Evolutionary conservation across 768 basidiomycete species (phyloP).

Genomic region (Macrolepiota dolichaula): DNA sequence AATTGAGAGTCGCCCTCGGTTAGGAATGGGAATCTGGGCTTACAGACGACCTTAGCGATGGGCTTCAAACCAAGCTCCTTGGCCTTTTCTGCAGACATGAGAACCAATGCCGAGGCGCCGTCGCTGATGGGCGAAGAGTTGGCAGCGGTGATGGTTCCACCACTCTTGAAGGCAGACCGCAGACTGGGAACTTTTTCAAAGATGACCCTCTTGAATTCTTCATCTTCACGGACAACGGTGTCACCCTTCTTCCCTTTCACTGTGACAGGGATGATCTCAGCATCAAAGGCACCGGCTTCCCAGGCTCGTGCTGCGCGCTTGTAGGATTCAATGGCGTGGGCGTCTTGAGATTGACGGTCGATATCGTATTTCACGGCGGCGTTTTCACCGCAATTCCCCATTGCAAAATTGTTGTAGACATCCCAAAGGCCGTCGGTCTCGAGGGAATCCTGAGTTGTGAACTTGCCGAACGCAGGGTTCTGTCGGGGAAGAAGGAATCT

Average conservation of each 20-base stretch:
- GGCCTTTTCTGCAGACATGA: conserved; percentile 93
- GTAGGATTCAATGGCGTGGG: conserved; percentile 93
- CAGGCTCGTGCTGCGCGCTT: conserved; percentile 90
- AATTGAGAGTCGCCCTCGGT: conserved; percentile 12
- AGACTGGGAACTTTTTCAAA: conserved; percentile 91
- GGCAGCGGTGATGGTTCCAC: conserved; percentile 91
- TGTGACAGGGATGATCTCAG: conserved; percentile 86
- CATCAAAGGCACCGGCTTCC: conserved; percentile 79
- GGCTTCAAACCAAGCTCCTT: conserved; percentile 89
- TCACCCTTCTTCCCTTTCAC: conserved; percentile 96
- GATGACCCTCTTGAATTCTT: conserved; percentile 96
- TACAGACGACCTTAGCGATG: conserved; percentile 92
- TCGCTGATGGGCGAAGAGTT: conserved; percentile 96
- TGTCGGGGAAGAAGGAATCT: conserved; percentile 83
- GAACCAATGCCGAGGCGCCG: conserved; percentile 91
- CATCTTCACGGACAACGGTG: conserved; percentile 86
- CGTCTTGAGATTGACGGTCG: conserved; percentile 83
- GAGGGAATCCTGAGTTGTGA: conserved; percentile 82
- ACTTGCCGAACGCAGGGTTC: conserved; percentile 85
- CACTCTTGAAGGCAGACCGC: conserved; percentile 85
- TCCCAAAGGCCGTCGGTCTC: conserved; percentile 95
- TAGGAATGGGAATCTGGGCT: conserved; percentile 28
- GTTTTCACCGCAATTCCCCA: conserved; percentile 95
- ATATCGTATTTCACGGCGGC: conserved; percentile 82
- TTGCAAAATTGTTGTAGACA: conserved; percentile 95